phyloP scores from a whole-genome alignment of 805 yeast genomes.

The Yamadazyma kitorensis region DNA sequence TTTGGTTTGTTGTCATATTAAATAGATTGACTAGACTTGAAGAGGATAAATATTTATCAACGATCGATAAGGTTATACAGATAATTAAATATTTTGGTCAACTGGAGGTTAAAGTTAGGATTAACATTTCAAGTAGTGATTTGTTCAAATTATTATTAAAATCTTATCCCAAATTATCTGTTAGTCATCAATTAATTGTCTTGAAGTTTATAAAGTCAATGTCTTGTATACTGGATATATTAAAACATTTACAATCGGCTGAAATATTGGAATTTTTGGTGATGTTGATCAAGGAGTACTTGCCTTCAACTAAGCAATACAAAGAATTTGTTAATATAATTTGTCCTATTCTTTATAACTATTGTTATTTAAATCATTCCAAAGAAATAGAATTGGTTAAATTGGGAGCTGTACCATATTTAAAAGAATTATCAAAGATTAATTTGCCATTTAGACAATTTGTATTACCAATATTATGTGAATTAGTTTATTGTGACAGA shows the following conservation, averaged over 20 bases:
- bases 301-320: slow-evolving; percentile 27
- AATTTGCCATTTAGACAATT: slow-evolving; percentile 50
- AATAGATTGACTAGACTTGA: slow-evolving; percentile 23
- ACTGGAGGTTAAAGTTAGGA: slow-evolving; percentile 44
- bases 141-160: slow-evolving; percentile 42
- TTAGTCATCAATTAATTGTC: slow-evolving; percentile 33
- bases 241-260: slow-evolving; percentile 31
- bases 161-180: slow-evolving; percentile 29
- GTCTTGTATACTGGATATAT: slow-evolving; percentile 34
- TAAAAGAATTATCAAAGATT: slow-evolving; percentile 36
- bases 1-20: slow-evolving; percentile 41
- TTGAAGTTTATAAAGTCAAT: slow-evolving; percentile 46
- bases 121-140: slow-evolving; percentile 35
- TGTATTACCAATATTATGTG: slow-evolving; percentile 51
- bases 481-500: slow-evolving; percentile 46
- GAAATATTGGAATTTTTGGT: slow-evolving; percentile 46
- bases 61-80: slow-evolving; percentile 30
- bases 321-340: slow-evolving; percentile 43
- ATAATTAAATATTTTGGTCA: slow-evolving; percentile 44
- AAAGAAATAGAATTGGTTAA: slow-evolving; percentile 46
- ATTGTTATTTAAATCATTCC: slow-evolving; percentile 46
- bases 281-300: slow-evolving; percentile 22
- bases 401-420: slow-evolving; percentile 45
- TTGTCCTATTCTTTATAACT: slow-evolving; percentile 49
- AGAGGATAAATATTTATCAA: slow-evolving; percentile 1